These are phyloP conservation scores for Oropetium thomaeum DNA, from an alignment of 176 grass and related monocot species.

Conservation along the genomic window DNA sequence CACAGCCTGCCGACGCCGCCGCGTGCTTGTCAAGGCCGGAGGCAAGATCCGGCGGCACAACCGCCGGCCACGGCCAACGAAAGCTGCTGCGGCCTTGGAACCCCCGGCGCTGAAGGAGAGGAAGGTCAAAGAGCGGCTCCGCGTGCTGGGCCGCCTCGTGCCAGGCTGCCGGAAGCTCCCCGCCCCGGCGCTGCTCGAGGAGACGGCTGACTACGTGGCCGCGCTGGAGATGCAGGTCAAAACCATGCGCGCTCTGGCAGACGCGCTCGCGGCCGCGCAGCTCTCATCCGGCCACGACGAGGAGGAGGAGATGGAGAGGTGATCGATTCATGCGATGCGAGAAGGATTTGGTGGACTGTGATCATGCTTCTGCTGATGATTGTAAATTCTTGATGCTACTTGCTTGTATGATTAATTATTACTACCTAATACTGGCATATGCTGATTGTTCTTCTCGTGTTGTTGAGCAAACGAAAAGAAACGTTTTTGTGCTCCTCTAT, in stretches of 20 bases:
- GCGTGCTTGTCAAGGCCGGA: slow-evolving; percentile 73
- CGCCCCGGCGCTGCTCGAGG: slow-evolving; percentile 75
- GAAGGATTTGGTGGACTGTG: too few species aligned
- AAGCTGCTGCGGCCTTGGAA: not conserved
- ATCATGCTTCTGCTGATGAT: not conserved
- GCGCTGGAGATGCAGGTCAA: slow-evolving; percentile 97
- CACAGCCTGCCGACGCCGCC: slow-evolving; percentile 43
- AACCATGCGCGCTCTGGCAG: slow-evolving; percentile 77
- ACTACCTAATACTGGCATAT: too few species aligned
- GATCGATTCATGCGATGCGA: too few species aligned
- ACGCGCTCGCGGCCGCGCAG: slow-evolving; percentile 61
- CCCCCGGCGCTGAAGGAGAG: slow-evolving; percentile 23
- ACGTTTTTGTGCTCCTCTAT: not conserved
- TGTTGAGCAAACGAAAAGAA: not conserved
- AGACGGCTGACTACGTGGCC: slow-evolving; percentile 82
- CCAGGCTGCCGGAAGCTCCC: slow-evolving; percentile 86
- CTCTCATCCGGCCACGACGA: slow-evolving; percentile 26
- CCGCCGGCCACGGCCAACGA: slow-evolving; percentile 26
- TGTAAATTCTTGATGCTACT: not conserved
- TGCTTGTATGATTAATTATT: not conserved
- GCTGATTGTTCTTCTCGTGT: not conserved
- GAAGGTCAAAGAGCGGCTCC: slow-evolving; percentile 80
- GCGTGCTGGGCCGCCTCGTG: slow-evolving; percentile 71
- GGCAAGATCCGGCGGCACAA: slow-evolving; percentile 48
- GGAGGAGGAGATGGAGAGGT: slow-evolving; percentile 22